Conservation (phyloP, 2,329 filamentous ascomycete genomes). For the Macrophomina phaseolina region DNA sequence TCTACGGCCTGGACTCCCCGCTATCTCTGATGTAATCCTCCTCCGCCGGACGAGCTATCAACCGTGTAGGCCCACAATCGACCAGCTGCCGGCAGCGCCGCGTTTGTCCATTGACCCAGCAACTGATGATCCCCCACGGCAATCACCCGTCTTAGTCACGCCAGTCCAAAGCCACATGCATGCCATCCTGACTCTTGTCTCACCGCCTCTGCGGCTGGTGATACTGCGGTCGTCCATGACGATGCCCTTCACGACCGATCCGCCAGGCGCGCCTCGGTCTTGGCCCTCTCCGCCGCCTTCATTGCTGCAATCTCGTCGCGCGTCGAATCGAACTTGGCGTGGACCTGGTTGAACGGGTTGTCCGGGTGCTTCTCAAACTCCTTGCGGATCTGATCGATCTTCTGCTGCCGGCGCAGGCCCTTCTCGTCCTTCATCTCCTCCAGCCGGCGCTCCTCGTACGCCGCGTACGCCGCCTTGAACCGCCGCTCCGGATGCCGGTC, state of each 20-base stretch:
- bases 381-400: slow-evolving; percentile 81
- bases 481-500: slow-evolving; percentile 88
- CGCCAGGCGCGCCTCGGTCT: slow-evolving; percentile 74
- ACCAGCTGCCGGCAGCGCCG: slow-evolving; percentile 6
- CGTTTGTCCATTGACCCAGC: slow-evolving; percentile 8
- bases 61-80: not conserved
- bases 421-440: slow-evolving; percentile 86
- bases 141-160: slow-evolving; percentile 15
- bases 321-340: slow-evolving; percentile 75
- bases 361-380: slow-evolving; percentile 95
- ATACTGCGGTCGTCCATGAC: too few relatives aligned
- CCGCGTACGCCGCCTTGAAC: slow-evolving; percentile 83
- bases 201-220: slow-evolving; percentile 11
- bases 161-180: slow-evolving; percentile 9
- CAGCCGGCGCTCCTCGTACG: slow-evolving; percentile 80
- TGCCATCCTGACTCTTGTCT: slow-evolving; percentile 7
- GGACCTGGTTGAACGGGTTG: slow-evolving; percentile 92
- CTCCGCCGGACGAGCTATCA: slow-evolving; percentile 1
- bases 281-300: slow-evolving; percentile 69
- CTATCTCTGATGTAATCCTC: not conserved
- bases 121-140: slow-evolving; percentile 22
- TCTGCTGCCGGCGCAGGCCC: slow-evolving; percentile 81
- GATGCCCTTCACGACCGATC: slow-evolving; percentile 5
- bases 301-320: slow-evolving; percentile 76
- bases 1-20: not conserved